These are phyloP conservation scores for Dothideomycetes sp. DNA, from an alignment of 2,329 filamentous ascomycete genomes.

Conservation along the genomic window DNA sequence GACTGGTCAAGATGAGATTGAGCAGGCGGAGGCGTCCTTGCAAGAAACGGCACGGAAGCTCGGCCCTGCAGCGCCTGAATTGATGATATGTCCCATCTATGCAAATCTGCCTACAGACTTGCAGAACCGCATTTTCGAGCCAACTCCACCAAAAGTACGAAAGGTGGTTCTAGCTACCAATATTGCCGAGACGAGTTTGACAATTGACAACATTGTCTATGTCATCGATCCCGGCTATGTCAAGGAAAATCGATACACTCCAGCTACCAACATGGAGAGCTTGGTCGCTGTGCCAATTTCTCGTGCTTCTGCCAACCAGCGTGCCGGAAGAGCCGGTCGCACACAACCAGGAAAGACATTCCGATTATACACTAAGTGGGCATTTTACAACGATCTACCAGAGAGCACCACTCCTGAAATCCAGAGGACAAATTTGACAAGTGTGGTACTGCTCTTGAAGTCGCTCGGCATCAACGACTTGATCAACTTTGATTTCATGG, in stretches of 20 bases:
- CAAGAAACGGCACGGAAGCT: conserved; percentile 79
- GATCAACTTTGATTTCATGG: conserved; percentile 92
- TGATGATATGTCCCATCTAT: conserved; percentile 89
- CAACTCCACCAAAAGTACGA: conserved; percentile 70
- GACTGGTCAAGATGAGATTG: conserved; percentile 93
- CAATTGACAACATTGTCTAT: conserved; percentile 91
- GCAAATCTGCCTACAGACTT: conserved; percentile 83
- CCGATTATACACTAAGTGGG: conserved; percentile 79
- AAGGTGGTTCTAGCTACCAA: conserved; percentile 95
- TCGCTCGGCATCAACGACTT: conserved; percentile 86
- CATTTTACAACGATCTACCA: conserved; percentile 85
- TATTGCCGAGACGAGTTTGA: conserved; percentile 91
- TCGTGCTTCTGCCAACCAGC: conserved; percentile 82
- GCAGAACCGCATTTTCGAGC: conserved; percentile 89
- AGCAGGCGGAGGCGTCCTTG: conserved; percentile 72
- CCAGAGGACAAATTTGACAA: conserved; percentile 76
- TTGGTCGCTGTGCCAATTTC: conserved; percentile 86
- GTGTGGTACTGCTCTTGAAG: conserved; percentile 76
- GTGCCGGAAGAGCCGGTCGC: conserved; percentile 84
- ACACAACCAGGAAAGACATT: conserved; percentile 90
- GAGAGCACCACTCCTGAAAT: conserved; percentile 90
- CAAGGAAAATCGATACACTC: conserved; percentile 91
- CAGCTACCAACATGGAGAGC: conserved; percentile 83
- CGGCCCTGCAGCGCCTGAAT: conserved; percentile 70
- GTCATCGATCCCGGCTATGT: conserved; percentile 93